Evolutionary conservation across 2,329 filamentous ascomycete species (phyloP), one percentile per base, ranked within the genome.

Genomic region (Drechslerella coelobrocha): DNA sequence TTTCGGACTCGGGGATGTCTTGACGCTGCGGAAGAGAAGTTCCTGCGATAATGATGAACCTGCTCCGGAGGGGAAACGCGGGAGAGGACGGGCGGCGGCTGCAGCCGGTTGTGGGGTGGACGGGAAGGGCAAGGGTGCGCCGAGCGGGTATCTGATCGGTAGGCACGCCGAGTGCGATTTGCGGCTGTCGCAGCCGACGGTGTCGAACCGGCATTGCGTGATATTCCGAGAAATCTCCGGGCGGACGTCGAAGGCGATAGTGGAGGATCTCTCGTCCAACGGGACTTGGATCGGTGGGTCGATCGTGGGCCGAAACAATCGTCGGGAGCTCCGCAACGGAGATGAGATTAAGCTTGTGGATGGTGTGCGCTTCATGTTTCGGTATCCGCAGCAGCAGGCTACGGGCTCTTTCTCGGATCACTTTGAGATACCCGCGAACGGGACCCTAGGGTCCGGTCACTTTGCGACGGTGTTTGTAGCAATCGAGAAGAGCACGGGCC

Each of bases 221-320:
- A 74, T 76, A 50, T 76, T 75, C 27, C 76, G 74, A 61, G 74
- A 69, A 53, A 83, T 86, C 73, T 83, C 47, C 73, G 83, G 57
- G 81, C 83, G 74, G 78, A 81, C 53, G 84, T 77, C 82, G 0
- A 80, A 86, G 43, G 93, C 91, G 7, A 85, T 97, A 10, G 80
- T 99, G 3, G 92, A 99, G 78, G 94, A 99, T 78, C 81, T 97
- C 19, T 99, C 94, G 5, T 94, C 88, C 77, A 99, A 99, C 78
- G 94, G 94, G 54, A 99, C 95, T 0, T 99, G 92, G 77, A 89
- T 99, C 75, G 97, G 97, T 77, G 92, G 97, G 75, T 89, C 88
- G 14, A 84, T 96, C 27, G 86, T 99, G 23, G 94, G 94, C 23
- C 88, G 93, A 55, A 99, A 99, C 79, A 91, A 96, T 79, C 85